Percentiles rank a stretch among this genome's conserved stretches.
phyloP scores from a whole-genome alignment of 1,284 basidiomycete genomes.

The Exobasidium rhododendri region DNA sequence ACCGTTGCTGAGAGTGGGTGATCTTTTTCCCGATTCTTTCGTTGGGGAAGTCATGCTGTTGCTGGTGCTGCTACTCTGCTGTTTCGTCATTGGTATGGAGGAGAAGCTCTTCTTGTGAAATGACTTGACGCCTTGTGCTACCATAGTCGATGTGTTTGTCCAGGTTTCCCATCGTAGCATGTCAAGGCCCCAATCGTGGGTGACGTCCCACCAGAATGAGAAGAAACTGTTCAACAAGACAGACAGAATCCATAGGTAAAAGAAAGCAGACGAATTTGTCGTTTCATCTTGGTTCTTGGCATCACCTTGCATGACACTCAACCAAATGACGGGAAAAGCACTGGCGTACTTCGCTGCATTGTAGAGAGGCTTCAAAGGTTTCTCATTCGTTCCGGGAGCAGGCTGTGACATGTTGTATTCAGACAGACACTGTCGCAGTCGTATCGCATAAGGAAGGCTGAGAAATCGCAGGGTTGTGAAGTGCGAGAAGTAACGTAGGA shows the following conservation, averaged over 20 bases:
- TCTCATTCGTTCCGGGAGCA: conserved; percentile 4
- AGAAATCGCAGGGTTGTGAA: too few relatives aligned
- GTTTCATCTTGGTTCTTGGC: conserved; percentile 7
- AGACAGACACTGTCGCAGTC: conserved; percentile 86
- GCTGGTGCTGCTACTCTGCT: too few relatives aligned
- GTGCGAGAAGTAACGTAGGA: conserved; percentile 58
- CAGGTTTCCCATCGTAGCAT: conserved; percentile 60
- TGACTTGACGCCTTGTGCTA: neutral
- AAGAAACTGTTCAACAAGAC: conserved; percentile 86
- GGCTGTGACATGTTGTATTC: conserved; percentile 63
- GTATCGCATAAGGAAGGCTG: conserved; percentile 82
- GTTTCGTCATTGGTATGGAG: conserved; percentile 11
- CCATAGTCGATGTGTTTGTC: neutral
- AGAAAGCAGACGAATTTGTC: neutral
- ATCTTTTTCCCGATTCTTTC: neutral
- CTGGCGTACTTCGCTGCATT: conserved; percentile 97
- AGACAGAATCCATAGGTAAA: conserved; percentile 61
- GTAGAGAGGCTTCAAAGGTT: conserved; percentile 65
- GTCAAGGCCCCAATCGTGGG: conserved; percentile 93
- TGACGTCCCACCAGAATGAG: conserved; percentile 99
- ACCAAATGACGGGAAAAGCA: conserved; percentile 92
- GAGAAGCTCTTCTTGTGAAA: conserved; percentile 13
- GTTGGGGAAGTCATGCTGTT: neutral
- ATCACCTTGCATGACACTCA: conserved; percentile 24
- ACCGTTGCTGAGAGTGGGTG: neutral